Evolutionary conservation across 1,139 yeast genomes (phyloP).

Genomic region (Kodamaea suecica): DNA sequence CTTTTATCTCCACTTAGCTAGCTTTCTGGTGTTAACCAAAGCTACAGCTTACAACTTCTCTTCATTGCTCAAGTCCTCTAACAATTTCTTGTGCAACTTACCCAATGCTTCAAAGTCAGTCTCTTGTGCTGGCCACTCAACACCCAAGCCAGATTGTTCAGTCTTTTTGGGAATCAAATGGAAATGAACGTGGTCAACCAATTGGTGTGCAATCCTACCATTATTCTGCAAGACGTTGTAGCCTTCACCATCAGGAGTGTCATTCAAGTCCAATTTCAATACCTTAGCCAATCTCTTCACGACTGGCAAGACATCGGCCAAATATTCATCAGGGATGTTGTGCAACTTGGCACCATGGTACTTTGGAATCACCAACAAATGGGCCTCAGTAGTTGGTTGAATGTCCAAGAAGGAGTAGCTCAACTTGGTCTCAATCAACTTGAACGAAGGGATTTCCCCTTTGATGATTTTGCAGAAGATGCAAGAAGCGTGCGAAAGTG

Average conservation of each 20-base stretch:
- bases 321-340: slow-evolving; percentile 85
- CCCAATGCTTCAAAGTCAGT: slow-evolving; percentile 72
- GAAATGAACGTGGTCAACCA: slow-evolving; percentile 93
- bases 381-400: slow-evolving; percentile 88
- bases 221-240: slow-evolving; percentile 90
- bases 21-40: too few relatives aligned
- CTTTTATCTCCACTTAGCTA: slow-evolving; percentile 2
- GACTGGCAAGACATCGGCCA: slow-evolving; percentile 80
- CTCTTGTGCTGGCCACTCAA: slow-evolving; percentile 89
- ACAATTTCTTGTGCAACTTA: slow-evolving; percentile 59
- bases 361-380: slow-evolving; percentile 85
- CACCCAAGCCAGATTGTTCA: slow-evolving; percentile 65
- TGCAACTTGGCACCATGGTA: slow-evolving; percentile 90
- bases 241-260: slow-evolving; percentile 67
- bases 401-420: slow-evolving; percentile 86
- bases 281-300: slow-evolving; percentile 81
- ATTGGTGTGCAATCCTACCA: slow-evolving; percentile 91
- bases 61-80: slow-evolving; percentile 45
- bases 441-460: slow-evolving; percentile 91
- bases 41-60: slow-evolving; percentile 26
- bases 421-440: slow-evolving; percentile 76
- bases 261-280: slow-evolving; percentile 55
- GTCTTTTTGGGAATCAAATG: slow-evolving; percentile 90
- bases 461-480: slow-evolving; percentile 90
- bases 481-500: slow-evolving; percentile 50